These are phyloP conservation scores for Penicillium sp. DNA, from an alignment of 2,329 filamentous ascomycete genomes.

Conservation along the genomic window DNA sequence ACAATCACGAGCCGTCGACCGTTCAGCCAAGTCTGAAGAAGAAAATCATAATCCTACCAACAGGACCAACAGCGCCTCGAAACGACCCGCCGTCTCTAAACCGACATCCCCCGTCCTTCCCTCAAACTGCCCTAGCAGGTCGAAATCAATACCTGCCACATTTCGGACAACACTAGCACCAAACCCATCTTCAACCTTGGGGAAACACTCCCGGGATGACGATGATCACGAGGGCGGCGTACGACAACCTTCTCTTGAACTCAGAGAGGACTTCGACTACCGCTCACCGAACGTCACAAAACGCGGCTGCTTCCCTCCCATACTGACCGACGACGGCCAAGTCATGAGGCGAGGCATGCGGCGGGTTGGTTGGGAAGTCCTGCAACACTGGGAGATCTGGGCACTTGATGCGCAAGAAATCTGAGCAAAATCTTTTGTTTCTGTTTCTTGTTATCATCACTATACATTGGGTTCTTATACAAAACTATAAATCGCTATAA, in stretches of 20 bases:
- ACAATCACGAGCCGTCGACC: constrained; percentile 12
- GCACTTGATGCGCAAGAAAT: constrained; percentile 40
- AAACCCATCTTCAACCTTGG: constrained; percentile 20
- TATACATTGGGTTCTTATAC: not conserved
- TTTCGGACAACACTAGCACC: not conserved
- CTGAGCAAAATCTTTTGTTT: not conserved
- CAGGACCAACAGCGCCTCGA: not conserved
- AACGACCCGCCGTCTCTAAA: not conserved
- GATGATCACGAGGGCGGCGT: constrained; percentile 5
- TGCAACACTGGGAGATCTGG: constrained; percentile 45
- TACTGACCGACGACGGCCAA: constrained; percentile 18
- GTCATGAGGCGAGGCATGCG: constrained; percentile 33
- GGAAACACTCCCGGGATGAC: constrained; percentile 25
- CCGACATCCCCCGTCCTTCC: not conserved
- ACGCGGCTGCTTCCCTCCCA: constrained; percentile 9
- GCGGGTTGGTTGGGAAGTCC: constrained; percentile 39
- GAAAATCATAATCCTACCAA: not conserved
- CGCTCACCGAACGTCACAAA: constrained; percentile 2
- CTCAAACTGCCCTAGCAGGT: not conserved
- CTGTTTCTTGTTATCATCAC: not conserved
- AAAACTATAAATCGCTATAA: not conserved
- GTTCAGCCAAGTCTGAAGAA: not conserved
- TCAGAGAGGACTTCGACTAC: not conserved
- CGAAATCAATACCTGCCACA: too few species aligned
- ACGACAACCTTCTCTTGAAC: not conserved